Evolutionary conservation across 495 filamentous ascomycete genomes (phyloP).

Genomic region (Coniosporium apollinis): DNA sequence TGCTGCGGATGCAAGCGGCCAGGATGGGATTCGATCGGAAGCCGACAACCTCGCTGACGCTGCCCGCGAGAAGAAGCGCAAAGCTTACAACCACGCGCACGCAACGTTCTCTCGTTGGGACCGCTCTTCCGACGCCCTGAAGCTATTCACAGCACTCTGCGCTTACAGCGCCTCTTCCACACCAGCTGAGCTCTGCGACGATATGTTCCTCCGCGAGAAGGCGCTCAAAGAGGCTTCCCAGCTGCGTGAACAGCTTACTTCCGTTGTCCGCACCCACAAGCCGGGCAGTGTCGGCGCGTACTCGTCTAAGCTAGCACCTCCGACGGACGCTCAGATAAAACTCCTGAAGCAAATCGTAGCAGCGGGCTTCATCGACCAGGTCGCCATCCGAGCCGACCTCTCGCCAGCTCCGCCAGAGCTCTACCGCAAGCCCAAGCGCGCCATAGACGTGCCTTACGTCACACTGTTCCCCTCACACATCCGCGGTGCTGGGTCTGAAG

Average conservation of each 20-base stretch:
- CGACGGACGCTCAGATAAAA: conserved; percentile 53
- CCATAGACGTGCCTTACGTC: conserved; percentile 79
- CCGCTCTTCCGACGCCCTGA: conserved; percentile 71
- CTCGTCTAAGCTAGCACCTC: conserved; percentile 44
- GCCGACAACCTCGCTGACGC: conserved; percentile 52
- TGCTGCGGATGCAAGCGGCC: conserved; percentile 14
- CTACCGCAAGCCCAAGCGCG: conserved; percentile 52
- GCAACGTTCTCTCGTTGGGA: conserved; percentile 67
- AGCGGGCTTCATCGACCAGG: conserved; percentile 85
- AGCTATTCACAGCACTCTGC: conserved; percentile 69
- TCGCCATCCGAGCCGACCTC: conserved; percentile 85
- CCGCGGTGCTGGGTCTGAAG: conserved; percentile 11
- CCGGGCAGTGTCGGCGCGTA: conserved; percentile 44
- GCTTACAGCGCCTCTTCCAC: conserved; percentile 43
- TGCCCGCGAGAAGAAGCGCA: conserved; percentile 42
- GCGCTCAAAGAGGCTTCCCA: conserved; percentile 71
- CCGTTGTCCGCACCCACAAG: conserved; percentile 60
- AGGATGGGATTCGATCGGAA: conserved; percentile 39
- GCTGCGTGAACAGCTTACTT: conserved; percentile 63
- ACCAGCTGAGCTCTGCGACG: conserved; percentile 42
- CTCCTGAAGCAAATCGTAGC: conserved; percentile 81
- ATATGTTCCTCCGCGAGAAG: conserved; percentile 74
- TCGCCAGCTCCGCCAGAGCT: conserved; percentile 56
- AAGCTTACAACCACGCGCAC: conserved; percentile 60
- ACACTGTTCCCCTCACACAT: conserved; percentile 59